Conservation (phyloP, 1,139 yeast genomes). For the Waltiozyma sp. region DNA sequence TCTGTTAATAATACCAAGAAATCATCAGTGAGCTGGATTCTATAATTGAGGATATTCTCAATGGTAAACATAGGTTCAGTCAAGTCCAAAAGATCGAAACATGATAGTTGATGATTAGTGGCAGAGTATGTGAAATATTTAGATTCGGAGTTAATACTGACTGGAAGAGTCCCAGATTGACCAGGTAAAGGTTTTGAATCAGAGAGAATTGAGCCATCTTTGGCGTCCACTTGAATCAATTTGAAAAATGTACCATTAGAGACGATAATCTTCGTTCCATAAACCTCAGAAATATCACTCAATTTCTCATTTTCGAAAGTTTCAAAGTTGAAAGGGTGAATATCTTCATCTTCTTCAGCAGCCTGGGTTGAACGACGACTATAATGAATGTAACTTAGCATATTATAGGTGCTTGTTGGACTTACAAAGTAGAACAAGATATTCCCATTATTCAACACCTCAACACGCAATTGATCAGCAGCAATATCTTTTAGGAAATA, state of each 20-base stretch:
- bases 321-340: background rate
- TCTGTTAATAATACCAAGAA: background rate
- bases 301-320: background rate
- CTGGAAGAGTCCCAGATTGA: background rate
- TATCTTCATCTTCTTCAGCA: background rate
- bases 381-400: background rate
- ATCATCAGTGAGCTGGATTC: background rate
- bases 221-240: background rate
- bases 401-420: background rate
- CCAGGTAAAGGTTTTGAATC: background rate
- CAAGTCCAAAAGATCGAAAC: background rate
- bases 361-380: background rate
- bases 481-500: background rate
- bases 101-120: background rate
- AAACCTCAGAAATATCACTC: background rate
- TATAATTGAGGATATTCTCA: background rate
- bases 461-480: background rate
- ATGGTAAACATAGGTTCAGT: background rate
- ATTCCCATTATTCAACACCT: background rate
- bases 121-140: background rate
- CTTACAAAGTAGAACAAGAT: background rate
- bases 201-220: background rate
- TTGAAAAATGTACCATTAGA: background rate
- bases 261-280: background rate
- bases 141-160: background rate